phyloP scores from a whole-genome alignment of 2,329 filamentous ascomycete species.

The Claviceps paspali region DNA sequence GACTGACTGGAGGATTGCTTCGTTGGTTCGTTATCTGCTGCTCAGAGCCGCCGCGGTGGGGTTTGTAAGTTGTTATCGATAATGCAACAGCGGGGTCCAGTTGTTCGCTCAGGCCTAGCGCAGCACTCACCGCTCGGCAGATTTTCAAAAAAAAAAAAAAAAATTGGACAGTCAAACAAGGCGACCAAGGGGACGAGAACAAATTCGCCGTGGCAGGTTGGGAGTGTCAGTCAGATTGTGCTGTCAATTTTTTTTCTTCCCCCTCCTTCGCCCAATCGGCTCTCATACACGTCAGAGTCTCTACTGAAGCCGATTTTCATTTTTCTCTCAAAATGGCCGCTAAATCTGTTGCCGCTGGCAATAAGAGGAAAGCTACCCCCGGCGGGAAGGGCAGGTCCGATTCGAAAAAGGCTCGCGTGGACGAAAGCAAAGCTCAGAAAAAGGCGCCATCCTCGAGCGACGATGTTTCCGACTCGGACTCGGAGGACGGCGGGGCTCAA shows the following conservation, averaged over 20 bases:
- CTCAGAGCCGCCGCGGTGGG: background rate
- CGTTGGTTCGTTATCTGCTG: background rate
- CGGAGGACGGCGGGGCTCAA: constrained; percentile 33
- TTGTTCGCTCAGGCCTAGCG: constrained; percentile 11
- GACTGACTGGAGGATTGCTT: too few relatives aligned
- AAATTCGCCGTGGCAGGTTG: background rate
- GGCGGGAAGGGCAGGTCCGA: constrained; percentile 27
- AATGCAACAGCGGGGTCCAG: constrained; percentile 6
- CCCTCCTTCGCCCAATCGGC: too few relatives aligned
- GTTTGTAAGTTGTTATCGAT: too few relatives aligned
- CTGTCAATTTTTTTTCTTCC: background rate
- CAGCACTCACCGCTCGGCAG: constrained; percentile 21
- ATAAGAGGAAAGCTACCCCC: constrained; percentile 41
- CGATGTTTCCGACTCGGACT: constrained; percentile 28
- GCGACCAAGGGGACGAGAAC: background rate
- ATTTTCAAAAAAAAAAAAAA: constrained; percentile 11
- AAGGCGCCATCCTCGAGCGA: constrained; percentile 16
- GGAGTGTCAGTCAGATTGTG: background rate
- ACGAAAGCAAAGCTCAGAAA: constrained; percentile 16
- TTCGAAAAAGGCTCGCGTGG: constrained; percentile 36
- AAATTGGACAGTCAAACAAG: constrained; percentile 2
- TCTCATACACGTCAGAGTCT: background rate
- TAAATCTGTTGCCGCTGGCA: constrained; percentile 29
- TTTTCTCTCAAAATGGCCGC: constrained; percentile 29
- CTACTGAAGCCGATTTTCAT: constrained; percentile 1